Evolutionary conservation across 768 basidiomycete genomes (phyloP).

Genomic region (Galerina marginata): DNA sequence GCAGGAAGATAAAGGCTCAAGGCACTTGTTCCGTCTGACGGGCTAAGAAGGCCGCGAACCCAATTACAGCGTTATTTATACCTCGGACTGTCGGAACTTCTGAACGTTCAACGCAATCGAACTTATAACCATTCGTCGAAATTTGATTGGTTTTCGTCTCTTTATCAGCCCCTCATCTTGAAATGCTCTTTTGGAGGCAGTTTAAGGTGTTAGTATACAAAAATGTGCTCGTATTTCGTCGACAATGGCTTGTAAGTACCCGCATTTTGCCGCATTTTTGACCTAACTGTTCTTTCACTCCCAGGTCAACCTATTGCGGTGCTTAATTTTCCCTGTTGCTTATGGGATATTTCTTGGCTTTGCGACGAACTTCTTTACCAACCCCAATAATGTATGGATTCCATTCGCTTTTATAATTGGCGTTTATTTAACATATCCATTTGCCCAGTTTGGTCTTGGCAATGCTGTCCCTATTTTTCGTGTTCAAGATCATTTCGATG

Average conservation of each 20-base stretch:
- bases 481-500: conserved; percentile 55
- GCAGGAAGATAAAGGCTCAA: too few species aligned
- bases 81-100: too few species aligned
- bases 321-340: conserved; percentile 56
- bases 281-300: conserved; percentile 20
- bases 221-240: conserved; percentile 62
- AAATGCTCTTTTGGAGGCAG: conserved; percentile 50
- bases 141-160: background rate
- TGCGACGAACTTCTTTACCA: conserved; percentile 52
- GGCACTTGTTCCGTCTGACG: too few species aligned
- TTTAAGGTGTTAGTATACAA: conserved; percentile 58
- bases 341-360: conserved; percentile 62
- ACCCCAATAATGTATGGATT: conserved; percentile 54
- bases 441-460: conserved; percentile 64
- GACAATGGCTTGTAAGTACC: conserved; percentile 55
- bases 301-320: conserved; percentile 54
- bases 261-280: background rate
- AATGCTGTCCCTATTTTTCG: conserved; percentile 51
- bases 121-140: too few species aligned
- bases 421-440: background rate
- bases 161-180: background rate
- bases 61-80: too few species aligned
- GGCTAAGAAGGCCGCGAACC: too few species aligned
- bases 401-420: conserved; percentile 41
- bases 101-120: too few species aligned